Base-by-base conservation (phyloP, 495 filamentous ascomycete genomes). In the Aspergillus ostianus region DNA sequence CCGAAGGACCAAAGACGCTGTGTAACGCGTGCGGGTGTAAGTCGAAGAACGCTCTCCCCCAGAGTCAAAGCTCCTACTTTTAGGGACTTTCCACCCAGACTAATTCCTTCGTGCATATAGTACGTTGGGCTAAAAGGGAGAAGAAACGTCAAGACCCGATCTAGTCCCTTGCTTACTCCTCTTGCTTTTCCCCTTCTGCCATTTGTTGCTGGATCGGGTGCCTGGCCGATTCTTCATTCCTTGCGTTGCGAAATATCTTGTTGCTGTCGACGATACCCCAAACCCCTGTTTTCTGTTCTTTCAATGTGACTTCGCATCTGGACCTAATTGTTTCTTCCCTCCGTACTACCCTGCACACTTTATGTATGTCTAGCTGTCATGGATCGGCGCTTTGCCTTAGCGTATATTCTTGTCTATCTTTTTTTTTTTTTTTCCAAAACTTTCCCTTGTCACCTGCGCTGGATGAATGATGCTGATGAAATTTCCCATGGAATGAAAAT, bases 1-100 rank as follows among this genome's bases (percentile, higher is more conserved):
- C 94, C 0, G 88, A 83, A 55, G 94, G 94, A 7, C 94, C 94
- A 4, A 98, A 98, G 76, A 97, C 93, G 2, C 77, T 98, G 48
- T 98, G 94, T 75, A 98, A 98, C 79, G 94, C 94, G 21, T 98
- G 94, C 75, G 94, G 94, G 59, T 83, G 92, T 75, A 75, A 75
- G 84, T 41, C 15, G 36, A 41, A 41, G 13, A 15, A 82, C 47
- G 58, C 23, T 26, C 23, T 51, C 46, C 19, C 30, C 51, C 30
- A 32, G 19, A 53, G 4, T 27, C 29, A 32, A 46, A 47, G 59
- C 19, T 32, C 55, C 10, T 44, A 10, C 36, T 15, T 41, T 15
- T 12, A 41, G 36, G 36, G 13, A 41, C 36, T 17, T 41, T 12
- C 13, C 36, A 41, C 36, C 36, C 36, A 41, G 36, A 41, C 36